These are phyloP conservation scores for Endotrypanum monterogeii DNA, from an alignment of 208 protist genomes.

Conservation along the genomic window DNA sequence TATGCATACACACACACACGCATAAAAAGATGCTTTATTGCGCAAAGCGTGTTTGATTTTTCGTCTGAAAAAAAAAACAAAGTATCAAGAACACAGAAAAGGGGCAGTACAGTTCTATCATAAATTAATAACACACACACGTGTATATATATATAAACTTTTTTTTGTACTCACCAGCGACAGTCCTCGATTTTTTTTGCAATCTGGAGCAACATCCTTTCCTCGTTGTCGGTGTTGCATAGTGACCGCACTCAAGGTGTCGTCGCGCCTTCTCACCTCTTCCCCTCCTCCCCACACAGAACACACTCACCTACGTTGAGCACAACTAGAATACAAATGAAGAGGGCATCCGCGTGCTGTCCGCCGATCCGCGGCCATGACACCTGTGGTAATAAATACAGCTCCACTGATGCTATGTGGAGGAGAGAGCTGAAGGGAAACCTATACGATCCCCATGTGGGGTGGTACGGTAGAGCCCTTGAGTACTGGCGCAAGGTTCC, in stretches of 20 bases:
- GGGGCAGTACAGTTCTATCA: too few species aligned
- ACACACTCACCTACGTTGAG: not conserved
- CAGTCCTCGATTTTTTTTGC: not conserved
- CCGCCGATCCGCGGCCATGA: conserved; percentile 60
- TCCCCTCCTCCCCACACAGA: not conserved
- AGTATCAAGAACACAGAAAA: not conserved
- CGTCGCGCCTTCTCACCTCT: not conserved
- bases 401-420: conserved; percentile 76
- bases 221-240: not conserved
- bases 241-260: not conserved
- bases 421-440: conserved; percentile 59
- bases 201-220: conserved; percentile 6
- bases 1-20: not conserved
- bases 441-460: conserved; percentile 71
- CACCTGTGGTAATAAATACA: conserved; percentile 62
- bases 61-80: not conserved
- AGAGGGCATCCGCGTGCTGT: not conserved
- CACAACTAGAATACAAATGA: conserved; percentile 22
- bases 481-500: conserved; percentile 88
- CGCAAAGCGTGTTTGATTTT: not conserved
- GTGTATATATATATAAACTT: too few species aligned
- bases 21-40: not conserved
- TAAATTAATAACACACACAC: too few species aligned
- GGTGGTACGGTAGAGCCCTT: conserved; percentile 91
- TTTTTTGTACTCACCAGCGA: not conserved